Evolutionary conservation across 768 basidiomycete species (phyloP).

Genomic region (Suillus placidus): DNA sequence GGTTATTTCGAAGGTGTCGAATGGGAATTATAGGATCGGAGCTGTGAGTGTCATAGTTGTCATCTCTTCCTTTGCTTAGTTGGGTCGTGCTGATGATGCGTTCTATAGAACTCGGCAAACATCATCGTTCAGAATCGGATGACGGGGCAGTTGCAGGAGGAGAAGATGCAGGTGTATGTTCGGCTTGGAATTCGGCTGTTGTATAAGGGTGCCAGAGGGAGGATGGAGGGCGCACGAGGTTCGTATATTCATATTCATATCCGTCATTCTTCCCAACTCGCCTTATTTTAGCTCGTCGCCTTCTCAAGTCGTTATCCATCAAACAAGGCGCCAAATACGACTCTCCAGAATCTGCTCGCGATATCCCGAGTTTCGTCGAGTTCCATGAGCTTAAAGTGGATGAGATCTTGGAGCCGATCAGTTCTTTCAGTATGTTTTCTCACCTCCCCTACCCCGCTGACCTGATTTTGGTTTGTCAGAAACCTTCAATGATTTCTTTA

Average conservation of each 20-base stretch:
- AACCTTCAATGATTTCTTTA: conserved; percentile 96
- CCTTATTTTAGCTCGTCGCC: conserved; percentile 58
- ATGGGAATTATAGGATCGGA: conserved; percentile 86
- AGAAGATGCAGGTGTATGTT: conserved; percentile 97
- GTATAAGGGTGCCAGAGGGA: conserved; percentile 87
- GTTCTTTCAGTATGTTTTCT: conserved; percentile 73
- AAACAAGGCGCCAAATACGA: conserved; percentile 97
- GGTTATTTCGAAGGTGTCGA: conserved; percentile 82
- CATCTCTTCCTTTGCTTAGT: conserved; percentile 6
- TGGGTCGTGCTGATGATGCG: not conserved
- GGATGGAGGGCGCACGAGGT: conserved; percentile 91
- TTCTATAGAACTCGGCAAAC: conserved; percentile 86
- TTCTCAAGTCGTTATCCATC: conserved; percentile 87
- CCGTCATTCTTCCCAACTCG: conserved; percentile 1
- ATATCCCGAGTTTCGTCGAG: conserved; percentile 86
- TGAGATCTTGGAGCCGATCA: conserved; percentile 82
- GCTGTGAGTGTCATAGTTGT: conserved; percentile 57
- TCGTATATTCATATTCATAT: conserved; percentile 24
- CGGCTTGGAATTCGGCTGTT: conserved; percentile 88
- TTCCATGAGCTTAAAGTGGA: conserved; percentile 85
- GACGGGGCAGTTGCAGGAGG: conserved; percentile 92
- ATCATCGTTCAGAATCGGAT: conserved; percentile 95
- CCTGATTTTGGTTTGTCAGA: conserved; percentile 42
- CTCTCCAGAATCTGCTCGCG: conserved; percentile 76
- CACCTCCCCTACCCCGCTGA: conserved; percentile 7